phyloP scores from a whole-genome alignment of 2,329 filamentous ascomycete species.

The Monilinia polystroma region DNA sequence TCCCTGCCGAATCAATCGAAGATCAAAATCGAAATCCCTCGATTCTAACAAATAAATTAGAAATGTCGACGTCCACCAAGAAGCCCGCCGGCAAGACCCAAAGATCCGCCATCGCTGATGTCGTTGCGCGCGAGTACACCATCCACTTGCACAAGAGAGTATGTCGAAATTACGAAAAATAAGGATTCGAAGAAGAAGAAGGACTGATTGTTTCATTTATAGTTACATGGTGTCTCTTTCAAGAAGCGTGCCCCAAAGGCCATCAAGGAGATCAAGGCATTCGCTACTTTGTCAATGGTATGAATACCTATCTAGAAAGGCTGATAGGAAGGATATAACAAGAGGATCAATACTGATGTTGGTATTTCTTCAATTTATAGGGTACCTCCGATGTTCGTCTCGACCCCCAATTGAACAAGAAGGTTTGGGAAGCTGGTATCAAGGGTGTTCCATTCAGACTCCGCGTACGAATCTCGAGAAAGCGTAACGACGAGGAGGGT shows the following conservation, averaged over 20 bases:
- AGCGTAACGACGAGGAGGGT: constrained; percentile 99
- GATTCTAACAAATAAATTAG: constrained; percentile 32
- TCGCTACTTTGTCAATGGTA: constrained; percentile 96
- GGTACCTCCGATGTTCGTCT: constrained; percentile 95
- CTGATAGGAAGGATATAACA: background rate
- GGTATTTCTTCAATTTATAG: constrained; percentile 49
- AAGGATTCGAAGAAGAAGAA: constrained; percentile 21
- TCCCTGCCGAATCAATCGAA: constrained; percentile 19
- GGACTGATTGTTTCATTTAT: constrained; percentile 51
- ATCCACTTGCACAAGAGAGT: constrained; percentile 99
- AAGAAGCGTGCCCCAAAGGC: constrained; percentile 99
- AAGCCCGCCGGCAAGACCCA: constrained; percentile 67
- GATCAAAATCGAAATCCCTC: background rate
- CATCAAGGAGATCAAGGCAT: constrained; percentile 99
- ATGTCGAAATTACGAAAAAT: constrained; percentile 50
- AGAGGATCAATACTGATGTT: constrained; percentile 17
- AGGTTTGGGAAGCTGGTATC: constrained; percentile 99
- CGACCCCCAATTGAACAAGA: constrained; percentile 99
- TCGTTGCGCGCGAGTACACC: constrained; percentile 99
- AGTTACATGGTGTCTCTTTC: constrained; percentile 97
- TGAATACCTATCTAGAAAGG: constrained; percentile 41
- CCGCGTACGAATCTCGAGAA: constrained; percentile 96
- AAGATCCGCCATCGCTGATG: constrained; percentile 97
- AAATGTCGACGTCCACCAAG: constrained; percentile 67
- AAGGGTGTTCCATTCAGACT: constrained; percentile 98